phyloP scores from a whole-genome alignment of 148 eudicot species.

The Vaccinium darrowii region DNA sequence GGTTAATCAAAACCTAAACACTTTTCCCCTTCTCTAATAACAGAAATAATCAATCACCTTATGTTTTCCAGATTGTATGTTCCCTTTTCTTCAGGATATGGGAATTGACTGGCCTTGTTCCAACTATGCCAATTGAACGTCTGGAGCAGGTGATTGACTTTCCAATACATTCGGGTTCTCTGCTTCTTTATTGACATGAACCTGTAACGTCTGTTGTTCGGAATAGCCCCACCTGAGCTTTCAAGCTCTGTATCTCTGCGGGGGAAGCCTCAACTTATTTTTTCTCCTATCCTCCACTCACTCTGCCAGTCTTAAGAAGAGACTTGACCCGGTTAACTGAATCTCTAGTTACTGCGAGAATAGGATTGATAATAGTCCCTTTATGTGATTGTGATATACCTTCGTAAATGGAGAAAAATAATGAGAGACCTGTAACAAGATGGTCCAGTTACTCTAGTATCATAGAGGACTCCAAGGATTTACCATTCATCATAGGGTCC shows the following conservation, averaged over 20 bases:
- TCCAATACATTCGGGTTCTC: neutral
- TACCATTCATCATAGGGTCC: too few relatives aligned
- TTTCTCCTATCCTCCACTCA: neutral
- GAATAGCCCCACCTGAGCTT: neutral
- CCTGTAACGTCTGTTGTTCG: neutral
- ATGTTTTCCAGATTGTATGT: constrained; percentile 65
- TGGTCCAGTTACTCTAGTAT: too few relatives aligned
- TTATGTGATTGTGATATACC: neutral
- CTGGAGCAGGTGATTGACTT: constrained; percentile 79
- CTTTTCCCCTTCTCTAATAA: too few relatives aligned
- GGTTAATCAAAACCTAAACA: too few relatives aligned
- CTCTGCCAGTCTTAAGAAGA: neutral
- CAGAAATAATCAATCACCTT: neutral
- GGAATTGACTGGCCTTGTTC: constrained; percentile 99
- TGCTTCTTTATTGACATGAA: neutral
- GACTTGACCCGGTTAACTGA: neutral
- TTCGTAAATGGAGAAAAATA: neutral
- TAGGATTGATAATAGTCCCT: neutral
- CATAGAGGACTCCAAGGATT: too few relatives aligned
- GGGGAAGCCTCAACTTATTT: neutral
- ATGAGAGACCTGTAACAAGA: too few relatives aligned
- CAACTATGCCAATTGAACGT: constrained; percentile 95
- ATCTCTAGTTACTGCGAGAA: neutral
- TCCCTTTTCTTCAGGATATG: constrained; percentile 89
- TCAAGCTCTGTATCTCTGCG: neutral